Percentiles rank a stretch among this genome's conserved stretches.
Evolutionary conservation across 345 rosid genomes (phyloP).

Genomic region (Heritiera littoralis): DNA sequence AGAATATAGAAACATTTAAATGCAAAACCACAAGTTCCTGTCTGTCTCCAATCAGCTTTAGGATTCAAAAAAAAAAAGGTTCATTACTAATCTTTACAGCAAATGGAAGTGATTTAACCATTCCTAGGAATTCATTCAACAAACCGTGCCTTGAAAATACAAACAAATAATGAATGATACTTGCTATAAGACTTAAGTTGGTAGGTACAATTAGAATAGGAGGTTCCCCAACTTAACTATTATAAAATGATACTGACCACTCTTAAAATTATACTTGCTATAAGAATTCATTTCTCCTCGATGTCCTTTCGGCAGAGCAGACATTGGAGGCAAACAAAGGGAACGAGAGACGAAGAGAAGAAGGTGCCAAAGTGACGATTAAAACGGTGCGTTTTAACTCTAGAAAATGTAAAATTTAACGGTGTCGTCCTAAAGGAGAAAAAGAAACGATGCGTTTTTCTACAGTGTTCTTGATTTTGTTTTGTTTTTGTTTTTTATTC

Average conservation of each 20-base stretch:
- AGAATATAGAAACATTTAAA: background rate
- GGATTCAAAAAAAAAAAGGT: background rate
- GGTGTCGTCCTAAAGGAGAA: background rate
- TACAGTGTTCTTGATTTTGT: background rate
- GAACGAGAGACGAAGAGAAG: no score
- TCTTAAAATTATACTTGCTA: no score
- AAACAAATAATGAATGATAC: background rate
- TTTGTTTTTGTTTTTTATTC: background rate
- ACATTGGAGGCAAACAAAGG: background rate
- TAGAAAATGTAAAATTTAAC: background rate
- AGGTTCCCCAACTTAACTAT: no score
- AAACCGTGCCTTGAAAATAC: background rate
- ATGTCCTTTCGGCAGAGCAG: background rate
- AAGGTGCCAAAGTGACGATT: background rate
- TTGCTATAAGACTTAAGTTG: no score
- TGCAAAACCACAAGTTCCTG: background rate
- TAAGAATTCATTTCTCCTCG: slow-evolving; percentile 8
- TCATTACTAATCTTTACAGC: background rate
- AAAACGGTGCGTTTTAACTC: background rate
- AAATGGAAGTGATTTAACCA: background rate
- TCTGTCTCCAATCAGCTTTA: background rate
- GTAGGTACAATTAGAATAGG: no score
- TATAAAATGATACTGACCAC: no score
- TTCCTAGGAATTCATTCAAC: background rate
- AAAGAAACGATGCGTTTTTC: background rate